phyloP scores from a whole-genome alignment of 306 rosid species.

The Bauhinia variegata region DNA sequence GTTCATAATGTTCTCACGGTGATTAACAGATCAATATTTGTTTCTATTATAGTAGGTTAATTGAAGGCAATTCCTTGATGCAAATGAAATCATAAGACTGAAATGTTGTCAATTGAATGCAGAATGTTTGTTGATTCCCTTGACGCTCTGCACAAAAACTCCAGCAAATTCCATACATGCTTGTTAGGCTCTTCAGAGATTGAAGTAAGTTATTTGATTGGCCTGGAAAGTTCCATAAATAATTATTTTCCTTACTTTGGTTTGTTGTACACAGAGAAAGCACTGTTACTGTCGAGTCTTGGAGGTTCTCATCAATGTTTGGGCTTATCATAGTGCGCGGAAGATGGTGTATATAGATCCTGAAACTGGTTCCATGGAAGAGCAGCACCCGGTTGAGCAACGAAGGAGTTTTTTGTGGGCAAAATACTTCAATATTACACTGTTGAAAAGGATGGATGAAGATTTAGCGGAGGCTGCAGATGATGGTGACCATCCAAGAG shows the following conservation, averaged over 20 bases:
- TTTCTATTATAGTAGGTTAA: constrained; percentile 9
- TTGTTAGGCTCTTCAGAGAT: constrained; percentile 72
- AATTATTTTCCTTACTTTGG: constrained; percentile 34
- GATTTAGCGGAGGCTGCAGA: constrained; percentile 95
- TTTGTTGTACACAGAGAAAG: constrained; percentile 53
- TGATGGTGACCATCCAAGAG: constrained; percentile 73
- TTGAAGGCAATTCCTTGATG: constrained; percentile 23
- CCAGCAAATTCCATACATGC: constrained; percentile 51
- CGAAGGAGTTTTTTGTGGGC: constrained; percentile 82
- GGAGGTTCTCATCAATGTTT: constrained; percentile 88
- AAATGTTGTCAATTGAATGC: constrained; percentile 43
- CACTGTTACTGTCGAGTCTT: constrained; percentile 86
- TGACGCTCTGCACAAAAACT: constrained; percentile 67
- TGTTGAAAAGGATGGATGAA: constrained; percentile 92
- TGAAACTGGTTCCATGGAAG: constrained; percentile 67
- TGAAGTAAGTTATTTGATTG: constrained; percentile 58
- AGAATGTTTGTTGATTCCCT: constrained; percentile 93
- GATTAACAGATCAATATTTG: constrained; percentile 35
- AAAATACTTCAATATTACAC: constrained; percentile 64
- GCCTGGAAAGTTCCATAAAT: constrained; percentile 26
- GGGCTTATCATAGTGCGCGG: constrained; percentile 96
- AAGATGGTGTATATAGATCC: constrained; percentile 88
- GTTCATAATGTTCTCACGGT: constrained; percentile 92
- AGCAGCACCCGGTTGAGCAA: constrained; percentile 82
- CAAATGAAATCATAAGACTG: constrained; percentile 34